phyloP scores from a whole-genome alignment of 1,139 yeast species.

The Scheffersomyces cryptocercus region DNA sequence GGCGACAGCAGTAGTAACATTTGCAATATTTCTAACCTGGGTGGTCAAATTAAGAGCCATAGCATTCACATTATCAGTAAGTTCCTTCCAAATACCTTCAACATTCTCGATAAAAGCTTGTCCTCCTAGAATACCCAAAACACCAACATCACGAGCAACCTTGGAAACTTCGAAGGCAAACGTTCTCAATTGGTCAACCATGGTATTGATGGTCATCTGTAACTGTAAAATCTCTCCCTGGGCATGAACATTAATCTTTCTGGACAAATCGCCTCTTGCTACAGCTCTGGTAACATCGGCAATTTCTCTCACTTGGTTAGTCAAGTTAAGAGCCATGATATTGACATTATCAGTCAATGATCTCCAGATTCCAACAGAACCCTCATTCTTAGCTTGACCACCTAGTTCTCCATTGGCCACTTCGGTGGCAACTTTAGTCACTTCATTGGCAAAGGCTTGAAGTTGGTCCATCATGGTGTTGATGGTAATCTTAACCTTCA shows the following conservation, averaged over 20 bases:
- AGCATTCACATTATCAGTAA: slow-evolving; percentile 86
- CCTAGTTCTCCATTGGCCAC: slow-evolving; percentile 89
- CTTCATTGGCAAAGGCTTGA: slow-evolving; percentile 80
- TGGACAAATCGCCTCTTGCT: slow-evolving; percentile 74
- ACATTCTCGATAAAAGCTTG: slow-evolving; percentile 84
- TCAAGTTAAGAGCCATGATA: slow-evolving; percentile 83
- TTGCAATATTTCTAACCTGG: slow-evolving; percentile 86
- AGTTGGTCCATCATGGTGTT: slow-evolving; percentile 88
- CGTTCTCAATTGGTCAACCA: slow-evolving; percentile 86
- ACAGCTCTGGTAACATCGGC: slow-evolving; percentile 88
- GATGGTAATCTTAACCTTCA: slow-evolving; percentile 76
- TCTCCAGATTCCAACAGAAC: slow-evolving; percentile 86
- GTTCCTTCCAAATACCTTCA: slow-evolving; percentile 87
- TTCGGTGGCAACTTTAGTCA: slow-evolving; percentile 82
- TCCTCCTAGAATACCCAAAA: slow-evolving; percentile 83
- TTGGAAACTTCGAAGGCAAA: slow-evolving; percentile 88
- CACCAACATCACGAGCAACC: slow-evolving; percentile 89
- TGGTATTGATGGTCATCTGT: slow-evolving; percentile 77
- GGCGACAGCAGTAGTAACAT: slow-evolving; percentile 92
- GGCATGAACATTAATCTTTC: slow-evolving; percentile 80
- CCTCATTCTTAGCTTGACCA: slow-evolving; percentile 83
- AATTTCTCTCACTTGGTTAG: slow-evolving; percentile 81
- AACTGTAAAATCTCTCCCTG: slow-evolving; percentile 80
- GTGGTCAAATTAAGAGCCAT: slow-evolving; percentile 87
- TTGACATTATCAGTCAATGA: slow-evolving; percentile 81